Percentiles rank a stretch among this genome's conserved stretches.
Conservation (phyloP, 441 rosid species). For the Flueggea neowawraea region DNA sequence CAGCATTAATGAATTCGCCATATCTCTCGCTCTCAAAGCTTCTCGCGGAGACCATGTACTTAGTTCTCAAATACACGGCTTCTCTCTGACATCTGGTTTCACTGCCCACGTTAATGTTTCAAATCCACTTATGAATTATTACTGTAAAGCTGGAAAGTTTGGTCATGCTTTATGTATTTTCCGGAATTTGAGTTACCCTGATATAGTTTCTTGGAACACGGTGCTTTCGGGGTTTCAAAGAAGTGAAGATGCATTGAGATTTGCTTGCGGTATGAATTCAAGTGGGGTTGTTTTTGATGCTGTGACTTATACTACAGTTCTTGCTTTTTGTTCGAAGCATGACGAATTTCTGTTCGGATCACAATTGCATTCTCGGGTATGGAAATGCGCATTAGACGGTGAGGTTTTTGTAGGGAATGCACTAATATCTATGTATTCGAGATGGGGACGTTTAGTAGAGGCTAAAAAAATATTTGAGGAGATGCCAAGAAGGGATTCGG, state of each 20-base stretch:
- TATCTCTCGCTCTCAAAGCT: conserved; percentile 62
- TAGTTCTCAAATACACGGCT: conserved; percentile 69
- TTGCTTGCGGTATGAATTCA: conserved; percentile 52
- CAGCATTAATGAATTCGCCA: conserved; percentile 45
- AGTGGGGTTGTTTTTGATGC: conserved; percentile 59
- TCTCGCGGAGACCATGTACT: conserved; percentile 41
- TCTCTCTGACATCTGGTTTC: conserved; percentile 56
- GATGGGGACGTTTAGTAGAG: conserved; percentile 44
- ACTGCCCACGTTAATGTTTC: conserved; percentile 45
- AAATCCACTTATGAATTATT: conserved; percentile 69
- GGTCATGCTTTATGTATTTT: conserved; percentile 48
- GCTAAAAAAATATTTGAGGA: conserved; percentile 64
- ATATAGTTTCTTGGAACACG: conserved; percentile 88
- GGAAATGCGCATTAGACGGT: conserved; percentile 53
- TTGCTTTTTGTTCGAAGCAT: conserved; percentile 53
- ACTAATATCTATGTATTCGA: conserved; percentile 65
- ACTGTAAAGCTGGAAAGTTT: conserved; percentile 53
- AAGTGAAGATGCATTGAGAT: conserved; percentile 44
- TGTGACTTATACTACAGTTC: conserved; percentile 54
- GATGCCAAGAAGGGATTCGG: conserved; percentile 57
- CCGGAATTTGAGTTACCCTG: conserved; percentile 53
- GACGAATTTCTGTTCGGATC: conserved; percentile 57
- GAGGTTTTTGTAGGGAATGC: conserved; percentile 75
- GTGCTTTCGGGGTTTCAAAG: conserved; percentile 67
- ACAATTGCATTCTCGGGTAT: conserved; percentile 58